Conservation (phyloP, 257 asterid species). For the Nicotiana attenuata region DNA sequence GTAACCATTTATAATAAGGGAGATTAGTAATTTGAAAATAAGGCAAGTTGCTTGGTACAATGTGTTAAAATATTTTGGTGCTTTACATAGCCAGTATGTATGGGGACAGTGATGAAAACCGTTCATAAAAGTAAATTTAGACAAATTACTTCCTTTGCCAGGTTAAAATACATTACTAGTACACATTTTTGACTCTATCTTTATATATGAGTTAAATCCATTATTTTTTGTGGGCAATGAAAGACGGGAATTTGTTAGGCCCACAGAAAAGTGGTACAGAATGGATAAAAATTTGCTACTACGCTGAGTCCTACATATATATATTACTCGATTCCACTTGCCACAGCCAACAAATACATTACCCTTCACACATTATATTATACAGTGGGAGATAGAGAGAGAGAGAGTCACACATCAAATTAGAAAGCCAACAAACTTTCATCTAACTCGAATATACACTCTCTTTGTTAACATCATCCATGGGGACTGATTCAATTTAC, state of each 20-base stretch:
- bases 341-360: background rate
- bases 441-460: background rate
- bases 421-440: background rate
- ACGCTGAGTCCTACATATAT: background rate
- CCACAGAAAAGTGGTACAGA: background rate
- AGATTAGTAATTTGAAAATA: no score
- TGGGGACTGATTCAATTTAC: slow-evolving; percentile 37
- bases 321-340: background rate
- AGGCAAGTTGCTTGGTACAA: no score
- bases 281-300: background rate
- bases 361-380: background rate
- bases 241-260: background rate
- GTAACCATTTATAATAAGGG: no score
- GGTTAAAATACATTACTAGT: no score
- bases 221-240: no score
- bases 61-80: no score
- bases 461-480: slow-evolving; percentile 9
- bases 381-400: background rate
- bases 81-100: no score
- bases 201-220: no score
- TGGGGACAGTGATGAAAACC: no score
- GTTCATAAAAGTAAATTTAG: no score
- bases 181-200: no score
- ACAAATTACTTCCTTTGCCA: no score
- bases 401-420: background rate